Conservation (phyloP, 495 filamentous ascomycete genomes). For the Lophiotrema nucula region DNA sequence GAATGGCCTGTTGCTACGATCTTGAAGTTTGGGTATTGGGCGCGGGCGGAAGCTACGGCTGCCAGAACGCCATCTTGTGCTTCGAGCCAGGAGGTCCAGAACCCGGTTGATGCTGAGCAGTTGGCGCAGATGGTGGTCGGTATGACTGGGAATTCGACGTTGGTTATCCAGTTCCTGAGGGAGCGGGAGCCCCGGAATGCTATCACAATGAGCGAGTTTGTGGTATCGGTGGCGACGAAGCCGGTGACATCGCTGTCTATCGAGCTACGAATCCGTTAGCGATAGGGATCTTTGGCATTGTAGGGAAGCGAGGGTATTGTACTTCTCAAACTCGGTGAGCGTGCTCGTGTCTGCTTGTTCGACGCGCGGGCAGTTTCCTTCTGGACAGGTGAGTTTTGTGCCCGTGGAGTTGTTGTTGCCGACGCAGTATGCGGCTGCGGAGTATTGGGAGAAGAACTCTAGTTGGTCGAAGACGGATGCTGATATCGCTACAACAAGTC, state of each 20-base stretch:
- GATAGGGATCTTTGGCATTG: too few relatives aligned
- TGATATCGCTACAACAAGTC: conserved; percentile 28
- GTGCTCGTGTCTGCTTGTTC: conserved; percentile 56
- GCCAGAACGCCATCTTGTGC: conserved; percentile 46
- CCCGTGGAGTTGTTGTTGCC: conserved; percentile 51
- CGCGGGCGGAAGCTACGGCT: conserved; percentile 42
- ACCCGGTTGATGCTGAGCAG: conserved; percentile 57
- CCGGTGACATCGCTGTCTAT: conserved; percentile 62
- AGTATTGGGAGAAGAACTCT: conserved; percentile 65
- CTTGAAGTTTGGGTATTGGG: conserved; percentile 49
- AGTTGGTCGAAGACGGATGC: conserved; percentile 50
- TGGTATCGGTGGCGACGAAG: conserved; percentile 65
- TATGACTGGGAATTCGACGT: conserved; percentile 50
- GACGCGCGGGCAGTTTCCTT: conserved; percentile 59
- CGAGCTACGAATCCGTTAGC: conserved; percentile 45
- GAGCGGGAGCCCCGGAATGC: conserved; percentile 67
- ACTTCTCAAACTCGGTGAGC: conserved; percentile 61
- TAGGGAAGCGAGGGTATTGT: conserved; percentile 29
- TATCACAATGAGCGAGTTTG: conserved; percentile 61
- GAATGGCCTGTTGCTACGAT: conserved; percentile 67
- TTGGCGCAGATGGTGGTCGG: conserved; percentile 47
- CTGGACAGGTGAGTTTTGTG: conserved; percentile 55
- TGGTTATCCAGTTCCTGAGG: conserved; percentile 64
- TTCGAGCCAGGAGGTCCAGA: conserved; percentile 54
- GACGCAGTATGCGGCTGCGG: conserved; percentile 68